These are phyloP conservation scores for Termitomyces sp. DNA, from an alignment of 768 basidiomycete species.

Conservation along the genomic window DNA sequence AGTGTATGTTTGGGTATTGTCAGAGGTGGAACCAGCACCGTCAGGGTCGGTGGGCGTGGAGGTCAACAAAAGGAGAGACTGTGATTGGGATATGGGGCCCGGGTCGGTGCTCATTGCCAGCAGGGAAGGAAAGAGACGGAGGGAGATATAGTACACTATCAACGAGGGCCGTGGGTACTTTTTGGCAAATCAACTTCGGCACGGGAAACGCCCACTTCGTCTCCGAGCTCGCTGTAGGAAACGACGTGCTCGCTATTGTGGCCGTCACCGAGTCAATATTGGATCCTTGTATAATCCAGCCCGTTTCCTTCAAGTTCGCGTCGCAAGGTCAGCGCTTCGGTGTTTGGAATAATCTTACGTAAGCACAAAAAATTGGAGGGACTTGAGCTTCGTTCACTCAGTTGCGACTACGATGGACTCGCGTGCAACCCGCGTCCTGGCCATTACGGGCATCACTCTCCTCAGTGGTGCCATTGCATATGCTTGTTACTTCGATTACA, in stretches of 20 bases:
- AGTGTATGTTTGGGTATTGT: conserved; percentile 13
- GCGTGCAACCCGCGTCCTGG: conserved; percentile 32
- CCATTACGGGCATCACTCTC: conserved; percentile 42
- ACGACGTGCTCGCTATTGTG: conserved; percentile 6
- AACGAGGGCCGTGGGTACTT: conserved; percentile 34
- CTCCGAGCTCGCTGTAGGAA: background rate
- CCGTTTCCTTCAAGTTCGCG: background rate
- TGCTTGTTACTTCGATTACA: conserved; percentile 92
- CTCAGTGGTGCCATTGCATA: conserved; percentile 69
- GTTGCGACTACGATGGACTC: conserved; percentile 29
- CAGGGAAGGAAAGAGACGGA: conserved; percentile 18
- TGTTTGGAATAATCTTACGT: conserved; percentile 10
- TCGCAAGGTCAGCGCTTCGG: background rate
- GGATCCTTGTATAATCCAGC: background rate
- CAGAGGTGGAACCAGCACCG: conserved; percentile 23
- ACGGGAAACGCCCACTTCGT: background rate
- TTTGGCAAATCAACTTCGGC: conserved; percentile 18
- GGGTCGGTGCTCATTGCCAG: conserved; percentile 42
- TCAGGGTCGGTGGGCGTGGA: conserved; percentile 20
- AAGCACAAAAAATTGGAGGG: conserved; percentile 11
- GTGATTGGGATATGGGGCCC: conserved; percentile 21
- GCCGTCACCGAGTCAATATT: background rate
- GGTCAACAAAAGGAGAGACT: conserved; percentile 24
- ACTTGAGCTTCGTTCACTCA: background rate
- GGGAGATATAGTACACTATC: conserved; percentile 24